phyloP scores from a whole-genome alignment of 2,329 filamentous ascomycete genomes.

The Monosporascus sp. region DNA sequence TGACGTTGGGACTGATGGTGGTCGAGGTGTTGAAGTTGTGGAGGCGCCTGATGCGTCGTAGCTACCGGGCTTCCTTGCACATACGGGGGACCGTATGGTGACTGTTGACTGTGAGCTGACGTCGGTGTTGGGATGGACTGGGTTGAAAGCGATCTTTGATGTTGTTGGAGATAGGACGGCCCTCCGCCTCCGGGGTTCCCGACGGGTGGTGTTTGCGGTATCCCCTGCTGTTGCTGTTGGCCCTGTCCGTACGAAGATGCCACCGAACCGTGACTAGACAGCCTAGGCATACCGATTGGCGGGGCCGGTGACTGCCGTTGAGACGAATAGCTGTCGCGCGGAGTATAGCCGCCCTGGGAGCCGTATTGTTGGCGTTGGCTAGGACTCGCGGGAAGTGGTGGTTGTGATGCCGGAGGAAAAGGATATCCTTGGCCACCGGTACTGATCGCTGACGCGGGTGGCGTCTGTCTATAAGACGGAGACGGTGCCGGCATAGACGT shows the following conservation, averaged over 20 bases:
- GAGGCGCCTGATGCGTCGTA: slow-evolving; percentile 36
- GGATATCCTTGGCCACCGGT: slow-evolving; percentile 41
- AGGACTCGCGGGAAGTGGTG: slow-evolving; percentile 43
- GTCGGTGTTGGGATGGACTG: slow-evolving; percentile 59
- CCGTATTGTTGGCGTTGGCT: slow-evolving; percentile 49
- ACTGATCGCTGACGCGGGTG: slow-evolving; percentile 41
- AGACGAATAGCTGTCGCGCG: slow-evolving; percentile 38
- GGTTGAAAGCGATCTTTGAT: slow-evolving; percentile 50
- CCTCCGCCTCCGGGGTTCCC: slow-evolving; percentile 33
- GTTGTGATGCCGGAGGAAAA: slow-evolving; percentile 37
- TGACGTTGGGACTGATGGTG: slow-evolving; percentile 37
- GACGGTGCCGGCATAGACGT: slow-evolving; percentile 39
- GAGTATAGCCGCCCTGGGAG: slow-evolving; percentile 34
- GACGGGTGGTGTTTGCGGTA: slow-evolving; percentile 47
- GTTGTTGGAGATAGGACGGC: slow-evolving; percentile 21
- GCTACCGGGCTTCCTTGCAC: slow-evolving; percentile 49
- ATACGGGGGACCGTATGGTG: slow-evolving; percentile 43
- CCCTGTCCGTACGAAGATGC: slow-evolving; percentile 34
- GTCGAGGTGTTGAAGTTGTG: slow-evolving; percentile 23
- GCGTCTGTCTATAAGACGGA: slow-evolving; percentile 43
- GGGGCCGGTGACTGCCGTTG: slow-evolving; percentile 28
- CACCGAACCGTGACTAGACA: slow-evolving; percentile 15
- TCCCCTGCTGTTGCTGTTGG: slow-evolving; percentile 22
- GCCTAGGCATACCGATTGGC: slow-evolving; percentile 23
- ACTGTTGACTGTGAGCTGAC: slow-evolving; percentile 55